Conservation (phyloP, 345 rosid species). For the Sisymbrium altissimum region DNA sequence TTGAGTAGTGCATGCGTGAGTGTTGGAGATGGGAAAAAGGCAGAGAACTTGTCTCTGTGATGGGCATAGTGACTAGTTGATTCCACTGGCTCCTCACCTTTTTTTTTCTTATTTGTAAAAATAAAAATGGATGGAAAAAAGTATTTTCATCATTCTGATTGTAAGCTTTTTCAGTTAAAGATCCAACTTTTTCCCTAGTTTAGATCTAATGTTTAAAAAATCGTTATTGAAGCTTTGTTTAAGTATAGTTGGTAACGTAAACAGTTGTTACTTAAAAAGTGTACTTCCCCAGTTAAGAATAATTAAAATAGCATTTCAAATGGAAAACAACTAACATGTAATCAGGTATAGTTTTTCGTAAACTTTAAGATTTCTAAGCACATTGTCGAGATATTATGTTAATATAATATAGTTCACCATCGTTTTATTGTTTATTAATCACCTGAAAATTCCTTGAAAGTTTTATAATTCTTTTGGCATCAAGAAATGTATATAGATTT, state of each 20-base stretch:
- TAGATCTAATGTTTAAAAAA: constrained; percentile 29
- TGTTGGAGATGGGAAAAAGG: constrained; percentile 4
- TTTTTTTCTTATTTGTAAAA: not conserved
- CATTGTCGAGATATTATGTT: not conserved
- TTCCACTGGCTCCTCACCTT: constrained; percentile 10
- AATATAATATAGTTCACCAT: not conserved
- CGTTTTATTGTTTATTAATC: no score
- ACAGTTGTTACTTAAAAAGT: not conserved
- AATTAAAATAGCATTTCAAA: not conserved
- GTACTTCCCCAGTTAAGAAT: not conserved
- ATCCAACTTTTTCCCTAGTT: constrained; percentile 7
- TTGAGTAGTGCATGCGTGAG: constrained; percentile 27
- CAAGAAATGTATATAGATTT: not conserved
- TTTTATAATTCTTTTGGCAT: not conserved
- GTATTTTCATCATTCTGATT: constrained; percentile 28
- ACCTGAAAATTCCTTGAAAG: not conserved
- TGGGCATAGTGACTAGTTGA: constrained; percentile 21
- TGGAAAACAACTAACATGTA: not conserved
- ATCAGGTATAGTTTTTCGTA: not conserved
- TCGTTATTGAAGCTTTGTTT: not conserved
- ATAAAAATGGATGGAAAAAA: not conserved
- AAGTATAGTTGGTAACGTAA: not conserved
- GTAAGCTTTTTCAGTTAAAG: constrained; percentile 27
- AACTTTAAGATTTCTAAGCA: constrained; percentile 6
- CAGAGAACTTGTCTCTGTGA: constrained; percentile 4